Base-by-base conservation (phyloP, 345 rosid species). In the Camelina sativa region DNA sequence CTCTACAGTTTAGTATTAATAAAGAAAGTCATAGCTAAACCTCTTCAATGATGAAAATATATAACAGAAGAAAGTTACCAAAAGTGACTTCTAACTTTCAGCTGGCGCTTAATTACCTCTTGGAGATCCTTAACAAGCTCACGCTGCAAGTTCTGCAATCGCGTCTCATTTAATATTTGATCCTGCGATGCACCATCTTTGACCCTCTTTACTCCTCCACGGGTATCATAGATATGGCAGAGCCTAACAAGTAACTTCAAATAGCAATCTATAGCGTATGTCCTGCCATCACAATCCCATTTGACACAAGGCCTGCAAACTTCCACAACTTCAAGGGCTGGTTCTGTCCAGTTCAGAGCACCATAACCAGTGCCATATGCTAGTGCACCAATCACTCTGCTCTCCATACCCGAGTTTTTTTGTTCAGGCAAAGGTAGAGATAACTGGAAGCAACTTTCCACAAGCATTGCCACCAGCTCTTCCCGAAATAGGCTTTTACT, bases 281-380 rank as follows among this genome's bases (percentile, higher is more conserved):
- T 91, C 80, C 98, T 86, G 72, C 97, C 96, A 84, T 94, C 96
- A 69, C 98, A 94, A 80, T 91, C 96, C 98, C 98, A 94, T 85
- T 91, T 91, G 65, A 91, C 89, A 75, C 98, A 94, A 65, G 98
- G 98, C 70, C 88, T 87, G 78, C 97, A 94, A 73, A 94, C 97
- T 85, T 94, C 98, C 75, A 94, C 97, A 64, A 94, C 98, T 80
- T 94, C 98, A 76, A 94, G 79, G 51, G 98, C 93, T 55, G 98
- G 96, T 74, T 94, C 97, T 15, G 98, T 91, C 97, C 98, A 94
- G 85, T 94, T 94, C 59, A 94, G 76, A 54, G 98, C 96, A 76
- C 98, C 98, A 84, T 91, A 94, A 68, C 97, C 98, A 80, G 98
- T 91, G 70, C 98, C 98, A 83, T 94, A 91, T 66, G 98, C 97